Evolutionary conservation across 2,329 filamentous ascomycete species (phyloP).

Genomic region (Mollisiaceae sp.): DNA sequence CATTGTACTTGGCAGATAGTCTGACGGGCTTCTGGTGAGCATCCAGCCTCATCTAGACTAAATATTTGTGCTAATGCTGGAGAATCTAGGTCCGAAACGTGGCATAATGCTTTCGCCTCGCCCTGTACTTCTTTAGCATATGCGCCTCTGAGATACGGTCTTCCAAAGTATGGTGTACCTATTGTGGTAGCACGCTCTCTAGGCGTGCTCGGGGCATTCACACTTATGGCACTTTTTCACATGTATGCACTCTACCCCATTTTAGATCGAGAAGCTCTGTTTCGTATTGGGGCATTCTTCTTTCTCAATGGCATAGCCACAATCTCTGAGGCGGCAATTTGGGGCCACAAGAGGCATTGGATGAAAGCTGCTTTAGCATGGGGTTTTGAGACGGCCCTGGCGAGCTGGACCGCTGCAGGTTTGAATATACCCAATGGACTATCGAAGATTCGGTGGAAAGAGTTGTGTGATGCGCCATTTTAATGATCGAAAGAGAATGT

Average conservation of each 20-base stretch:
- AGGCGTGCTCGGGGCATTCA: conserved; percentile 47
- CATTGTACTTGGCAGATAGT: conserved; percentile 46
- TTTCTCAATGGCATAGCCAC: conserved; percentile 47
- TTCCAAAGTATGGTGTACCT: conserved; percentile 43
- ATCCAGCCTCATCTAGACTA: neutral
- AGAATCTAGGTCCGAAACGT: conserved; percentile 44
- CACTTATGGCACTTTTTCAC: conserved; percentile 48
- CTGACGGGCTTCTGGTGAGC: conserved; percentile 46
- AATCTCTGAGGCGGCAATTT: conserved; percentile 42
- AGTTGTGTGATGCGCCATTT: conserved; percentile 35
- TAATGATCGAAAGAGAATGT: neutral
- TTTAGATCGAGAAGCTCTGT: conserved; percentile 40
- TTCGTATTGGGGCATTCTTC: conserved; percentile 47
- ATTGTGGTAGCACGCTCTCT: conserved; percentile 41
- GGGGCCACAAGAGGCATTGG: conserved; percentile 45
- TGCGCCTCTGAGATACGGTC: conserved; percentile 42
- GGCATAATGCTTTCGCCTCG: conserved; percentile 49
- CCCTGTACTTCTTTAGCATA: conserved; percentile 48
- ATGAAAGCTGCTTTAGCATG: conserved; percentile 42
- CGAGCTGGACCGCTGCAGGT: conserved; percentile 44
- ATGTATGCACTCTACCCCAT: conserved; percentile 46
- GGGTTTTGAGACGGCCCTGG: conserved; percentile 43
- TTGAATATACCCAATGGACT: conserved; percentile 44
- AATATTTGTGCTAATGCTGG: conserved; percentile 6
- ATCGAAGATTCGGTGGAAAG: conserved; percentile 41